Evolutionary conservation across 208 protist genomes (phyloP), one percentile per base, ranked within the genome.

Genomic region (Trichomonas gallinae): DNA sequence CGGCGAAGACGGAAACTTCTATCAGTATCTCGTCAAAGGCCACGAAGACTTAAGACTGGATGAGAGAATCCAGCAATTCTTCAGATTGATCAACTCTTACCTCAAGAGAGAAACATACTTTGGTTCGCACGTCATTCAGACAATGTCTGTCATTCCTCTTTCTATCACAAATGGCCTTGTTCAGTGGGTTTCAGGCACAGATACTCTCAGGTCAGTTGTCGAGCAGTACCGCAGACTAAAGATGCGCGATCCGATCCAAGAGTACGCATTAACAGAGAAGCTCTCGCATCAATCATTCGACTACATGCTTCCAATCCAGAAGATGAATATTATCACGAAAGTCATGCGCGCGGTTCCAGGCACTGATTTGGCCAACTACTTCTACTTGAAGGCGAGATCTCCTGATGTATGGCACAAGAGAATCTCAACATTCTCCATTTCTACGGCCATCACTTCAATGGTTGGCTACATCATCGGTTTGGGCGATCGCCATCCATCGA

Each of bases 1-100:
- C 42, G 93, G 93, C 34, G 49, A 96, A 82, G 51, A 96, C 72
- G 93, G 93, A 8, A 96, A 96, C 38, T 81, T 82, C 34, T 96
- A 82, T 45, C 93, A 96, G 63, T 96, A 96, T 38, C 42, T 96
- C 45, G 26, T 96, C 34, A 96, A 96, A 82, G 46, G 49, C 9
- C 93, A 81, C 36, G 93, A 96, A 81, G 93, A 96, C 21, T 26
- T 96, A 8, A 34, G 51, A 26, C 31, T 96, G 3, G 93, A 96
- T 96, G 93, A 96, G 34, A 21, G 93, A 82, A 81, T 96, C 45
- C 63, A 81, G 49, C 93, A 96, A 26, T 96, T 96, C 40, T 96
- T 96, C n/a, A 51, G 87, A 38, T 38, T 51, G 0, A 51, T 93
- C 26, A 93, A 93, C 38, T 58, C 44, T 17, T 51, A 48, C 6